Base-by-base conservation (phyloP, 2,329 filamentous ascomycete genomes). In the Penicillium oxalicum region DNA sequence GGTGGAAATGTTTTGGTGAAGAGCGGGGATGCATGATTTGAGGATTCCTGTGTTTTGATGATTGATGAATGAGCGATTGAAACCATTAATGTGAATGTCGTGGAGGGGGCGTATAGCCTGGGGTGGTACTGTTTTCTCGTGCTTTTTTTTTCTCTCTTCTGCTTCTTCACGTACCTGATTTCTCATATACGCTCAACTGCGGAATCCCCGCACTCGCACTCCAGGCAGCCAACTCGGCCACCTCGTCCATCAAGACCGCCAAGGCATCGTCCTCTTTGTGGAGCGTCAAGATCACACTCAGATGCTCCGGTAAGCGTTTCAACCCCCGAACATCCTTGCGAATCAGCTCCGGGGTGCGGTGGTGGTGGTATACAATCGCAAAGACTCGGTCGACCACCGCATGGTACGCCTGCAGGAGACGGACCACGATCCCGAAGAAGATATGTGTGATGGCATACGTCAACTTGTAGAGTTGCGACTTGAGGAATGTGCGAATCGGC, bases 271-370 rank as follows among this genome's bases (percentile, higher is more conserved):
- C 85, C 78, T 63, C 83, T 77, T 49, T 84, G 67, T 50, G 86
- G 81, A 64, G 84, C 77, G 61, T 91, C 50, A 98, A 72, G 47
- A 97, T 84, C 9, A 95, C 85, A 64, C 90, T 96, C 44, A 98
- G 69, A 65, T 98, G 93, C 56, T 86, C 81, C 2, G 93, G 93
- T 51, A 94, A 71, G 60, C 86, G 82, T 49, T 76, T 78, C 49
- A 98, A 70, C 8, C 79, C 77, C 66, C 82, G 82, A 26, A 97
- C 85, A 71, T 98, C 93, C 62, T 86, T 84, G 62, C 86, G 83
- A 59, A 98, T 95, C 64, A 95, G 82, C 65, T 95, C 88, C 6
- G 93, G 93, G 0, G 91, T 95, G 45, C 88, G 87, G 70, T 98
- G 93, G 72, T 98, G 94, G 73, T 98, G 93, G 68, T 91, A 91